Evolutionary conservation across 192 early-diverging fungal species (phyloP).

Genomic region (Umbelopsis sp.): DNA sequence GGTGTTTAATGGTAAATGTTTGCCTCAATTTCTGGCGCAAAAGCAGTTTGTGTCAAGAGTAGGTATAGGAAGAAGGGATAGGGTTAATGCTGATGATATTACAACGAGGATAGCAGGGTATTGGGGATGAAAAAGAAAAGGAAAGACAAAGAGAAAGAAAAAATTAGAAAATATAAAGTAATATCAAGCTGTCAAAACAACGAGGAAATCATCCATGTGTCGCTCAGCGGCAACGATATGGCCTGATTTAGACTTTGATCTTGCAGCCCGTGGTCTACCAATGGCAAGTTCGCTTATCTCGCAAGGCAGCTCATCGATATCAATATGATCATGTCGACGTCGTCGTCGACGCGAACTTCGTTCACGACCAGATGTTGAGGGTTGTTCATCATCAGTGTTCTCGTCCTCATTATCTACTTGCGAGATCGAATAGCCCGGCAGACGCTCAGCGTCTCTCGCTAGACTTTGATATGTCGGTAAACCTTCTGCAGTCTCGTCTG

Average conservation of each 20-base stretch:
- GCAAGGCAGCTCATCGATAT: not conserved
- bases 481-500: not conserved
- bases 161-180: not conserved
- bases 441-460: slow-evolving; percentile 18
- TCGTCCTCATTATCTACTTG: not conserved
- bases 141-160: not conserved
- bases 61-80: too few relatives aligned
- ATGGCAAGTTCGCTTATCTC: not conserved
- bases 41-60: too few relatives aligned
- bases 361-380: not conserved
- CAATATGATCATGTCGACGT: not conserved
- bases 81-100: too few relatives aligned
- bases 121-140: not conserved
- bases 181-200: not conserved
- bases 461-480: slow-evolving; percentile 12
- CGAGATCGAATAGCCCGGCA: not conserved
- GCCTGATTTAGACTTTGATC: not conserved
- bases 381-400: not conserved
- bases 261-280: not conserved
- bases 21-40: not conserved
- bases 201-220: slow-evolving; percentile 19
- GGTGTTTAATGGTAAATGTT: not conserved
- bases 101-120: too few relatives aligned
- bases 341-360: not conserved
- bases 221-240: not conserved